phyloP scores from a whole-genome alignment of 2,329 filamentous ascomycete genomes.

The Ilyonectria robusta region DNA sequence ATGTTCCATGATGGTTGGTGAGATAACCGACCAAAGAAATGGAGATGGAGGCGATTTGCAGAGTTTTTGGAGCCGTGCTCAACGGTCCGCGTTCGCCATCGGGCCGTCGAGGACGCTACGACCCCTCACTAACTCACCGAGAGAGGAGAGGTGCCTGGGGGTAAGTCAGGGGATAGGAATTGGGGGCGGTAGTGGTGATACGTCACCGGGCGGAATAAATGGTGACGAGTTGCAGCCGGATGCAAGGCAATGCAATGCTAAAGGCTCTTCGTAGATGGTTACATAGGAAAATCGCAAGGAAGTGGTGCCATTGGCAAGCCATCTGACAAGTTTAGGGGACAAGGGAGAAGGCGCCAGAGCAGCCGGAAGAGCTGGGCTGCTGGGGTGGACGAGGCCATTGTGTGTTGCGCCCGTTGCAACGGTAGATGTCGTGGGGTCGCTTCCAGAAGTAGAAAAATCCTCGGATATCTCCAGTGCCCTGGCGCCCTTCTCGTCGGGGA shows the following conservation, averaged over 20 bases:
- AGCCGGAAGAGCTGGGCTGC: neutral
- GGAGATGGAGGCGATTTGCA: constrained; percentile 13
- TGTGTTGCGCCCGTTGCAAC: constrained; percentile 40
- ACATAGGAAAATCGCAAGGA: constrained; percentile 33
- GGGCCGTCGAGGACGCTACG: neutral
- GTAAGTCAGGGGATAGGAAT: constrained; percentile 14
- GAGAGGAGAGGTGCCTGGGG: neutral
- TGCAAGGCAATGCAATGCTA: constrained; percentile 34
- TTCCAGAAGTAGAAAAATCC: constrained; percentile 34
- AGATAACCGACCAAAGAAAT: constrained; percentile 23
- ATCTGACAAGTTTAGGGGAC: constrained; percentile 29
- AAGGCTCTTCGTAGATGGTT: constrained; percentile 33
- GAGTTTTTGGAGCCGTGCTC: constrained; percentile 1
- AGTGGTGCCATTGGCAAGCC: constrained; percentile 42
- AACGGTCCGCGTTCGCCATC: constrained; percentile 6
- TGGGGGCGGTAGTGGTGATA: constrained; percentile 23
- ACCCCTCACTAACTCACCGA: constrained; percentile 2
- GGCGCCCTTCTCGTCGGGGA: constrained; percentile 32
- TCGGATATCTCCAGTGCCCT: constrained; percentile 26
- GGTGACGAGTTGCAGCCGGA: constrained; percentile 30
- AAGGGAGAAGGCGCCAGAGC: constrained; percentile 18
- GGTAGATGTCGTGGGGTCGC: constrained; percentile 42
- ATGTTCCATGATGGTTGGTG: constrained; percentile 4
- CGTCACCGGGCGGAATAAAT: constrained; percentile 36
- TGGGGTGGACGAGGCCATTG: constrained; percentile 4